phyloP scores from a whole-genome alignment of 2,329 filamentous ascomycete species.

The Karstenula rhodostoma region DNA sequence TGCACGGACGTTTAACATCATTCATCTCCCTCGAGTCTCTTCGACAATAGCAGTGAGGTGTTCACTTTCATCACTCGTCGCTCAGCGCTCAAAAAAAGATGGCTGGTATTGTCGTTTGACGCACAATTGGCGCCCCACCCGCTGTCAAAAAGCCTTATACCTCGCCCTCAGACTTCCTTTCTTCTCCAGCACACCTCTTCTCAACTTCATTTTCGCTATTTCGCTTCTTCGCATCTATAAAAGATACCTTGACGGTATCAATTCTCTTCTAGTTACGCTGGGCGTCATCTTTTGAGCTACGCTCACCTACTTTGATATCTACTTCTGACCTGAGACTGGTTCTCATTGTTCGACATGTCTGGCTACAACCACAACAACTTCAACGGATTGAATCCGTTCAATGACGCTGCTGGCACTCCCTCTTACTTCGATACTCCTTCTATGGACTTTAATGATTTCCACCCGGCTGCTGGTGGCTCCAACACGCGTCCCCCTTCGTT shows the following conservation, averaged over 20 bases:
- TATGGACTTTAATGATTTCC: not conserved
- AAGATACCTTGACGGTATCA: conserved; percentile 3
- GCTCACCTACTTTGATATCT: not conserved
- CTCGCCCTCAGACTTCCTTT: not conserved
- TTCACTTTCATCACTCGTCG: not conserved
- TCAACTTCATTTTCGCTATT: not conserved
- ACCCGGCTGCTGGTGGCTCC: not conserved
- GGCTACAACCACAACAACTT: not conserved
- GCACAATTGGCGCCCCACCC: not conserved
- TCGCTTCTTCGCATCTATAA: not conserved
- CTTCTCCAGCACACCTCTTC: not conserved
- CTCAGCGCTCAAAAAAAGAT: not conserved
- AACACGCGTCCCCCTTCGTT: not conserved
- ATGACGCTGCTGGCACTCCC: not conserved
- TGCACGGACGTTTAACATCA: not conserved
- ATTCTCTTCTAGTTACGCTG: not conserved
- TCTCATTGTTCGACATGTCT: conserved; percentile 1
- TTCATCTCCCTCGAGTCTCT: not conserved
- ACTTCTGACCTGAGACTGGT: not conserved
- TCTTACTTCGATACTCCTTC: no score
- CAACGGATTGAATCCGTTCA: not conserved
- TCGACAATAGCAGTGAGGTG: not conserved
- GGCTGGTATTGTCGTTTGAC: conserved; percentile 7
- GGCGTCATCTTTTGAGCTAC: not conserved
- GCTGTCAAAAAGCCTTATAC: not conserved